Percentiles rank a stretch among this genome's conserved stretches.
These are phyloP conservation scores for Pseudopediastrum boryanum DNA, from an alignment of 139 green algal species.

Conservation along the genomic window DNA sequence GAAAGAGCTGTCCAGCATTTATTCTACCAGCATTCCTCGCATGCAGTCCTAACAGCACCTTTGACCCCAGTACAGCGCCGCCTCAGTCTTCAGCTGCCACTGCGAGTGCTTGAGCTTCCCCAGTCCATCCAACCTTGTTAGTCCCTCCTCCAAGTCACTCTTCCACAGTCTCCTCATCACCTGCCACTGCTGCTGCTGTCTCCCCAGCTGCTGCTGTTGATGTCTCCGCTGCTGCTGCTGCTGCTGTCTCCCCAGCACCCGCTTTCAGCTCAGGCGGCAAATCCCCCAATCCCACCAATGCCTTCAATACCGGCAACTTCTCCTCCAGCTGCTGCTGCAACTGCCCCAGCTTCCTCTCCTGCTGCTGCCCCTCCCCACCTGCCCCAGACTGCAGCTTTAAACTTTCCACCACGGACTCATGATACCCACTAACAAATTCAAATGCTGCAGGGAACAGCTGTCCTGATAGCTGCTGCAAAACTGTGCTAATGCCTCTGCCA, in stretches of 20 bases:
- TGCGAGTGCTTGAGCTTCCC: too few relatives aligned
- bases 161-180: too few relatives aligned
- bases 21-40: too few relatives aligned
- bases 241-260: background rate
- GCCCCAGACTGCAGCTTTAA: conserved; percentile 30
- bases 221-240: background rate
- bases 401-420: conserved; percentile 49
- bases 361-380: background rate
- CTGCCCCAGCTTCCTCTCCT: background rate
- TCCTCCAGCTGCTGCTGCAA: conserved; percentile 24
- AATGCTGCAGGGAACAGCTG: conserved; percentile 11
- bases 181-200: background rate
- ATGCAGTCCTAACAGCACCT: too few relatives aligned
- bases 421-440: conserved; percentile 42
- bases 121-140: too few relatives aligned
- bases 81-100: too few relatives aligned
- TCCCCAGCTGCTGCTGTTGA: background rate
- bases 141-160: too few relatives aligned
- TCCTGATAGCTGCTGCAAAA: conserved; percentile 43
- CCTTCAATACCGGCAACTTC: conserved; percentile 39
- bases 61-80: too few relatives aligned
- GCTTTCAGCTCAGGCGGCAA: background rate
- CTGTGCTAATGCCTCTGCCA: conserved; percentile 57
- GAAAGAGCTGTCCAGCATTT: too few relatives aligned
- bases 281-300: conserved; percentile 19